These are phyloP conservation scores for Epichloe baconii DNA, from an alignment of 2,329 filamentous ascomycete genomes.

Conservation along the genomic window DNA sequence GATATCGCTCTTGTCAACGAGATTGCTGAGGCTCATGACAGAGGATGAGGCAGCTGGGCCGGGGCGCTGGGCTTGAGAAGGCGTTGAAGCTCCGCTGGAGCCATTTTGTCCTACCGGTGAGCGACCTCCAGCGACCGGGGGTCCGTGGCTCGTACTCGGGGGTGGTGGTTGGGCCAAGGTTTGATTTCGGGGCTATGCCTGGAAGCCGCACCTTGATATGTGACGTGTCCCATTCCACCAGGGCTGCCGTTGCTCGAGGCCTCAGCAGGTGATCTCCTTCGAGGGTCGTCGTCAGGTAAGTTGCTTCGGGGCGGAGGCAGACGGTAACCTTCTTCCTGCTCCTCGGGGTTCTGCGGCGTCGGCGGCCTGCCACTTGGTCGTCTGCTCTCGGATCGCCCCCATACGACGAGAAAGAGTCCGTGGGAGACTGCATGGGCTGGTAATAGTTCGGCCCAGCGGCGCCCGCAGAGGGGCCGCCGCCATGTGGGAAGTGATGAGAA, in stretches of 20 bases:
- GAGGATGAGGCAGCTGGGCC: slow-evolving; percentile 19
- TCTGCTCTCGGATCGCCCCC: slow-evolving; percentile 20
- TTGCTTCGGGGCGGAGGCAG: slow-evolving; percentile 30
- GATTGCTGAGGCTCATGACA: slow-evolving; percentile 40
- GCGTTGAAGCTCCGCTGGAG: slow-evolving; percentile 24
- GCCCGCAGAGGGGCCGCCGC: slow-evolving; percentile 9
- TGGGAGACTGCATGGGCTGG: slow-evolving; percentile 30
- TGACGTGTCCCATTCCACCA: slow-evolving; percentile 24
- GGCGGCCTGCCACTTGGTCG: slow-evolving; percentile 18
- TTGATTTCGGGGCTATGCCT: slow-evolving; percentile 26
- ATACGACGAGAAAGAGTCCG: slow-evolving; percentile 28
- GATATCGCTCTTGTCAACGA: slow-evolving; percentile 40
- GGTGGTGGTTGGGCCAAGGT: slow-evolving; percentile 12
- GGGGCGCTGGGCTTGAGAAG: slow-evolving; percentile 15
- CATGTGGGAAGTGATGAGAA: slow-evolving; percentile 11
- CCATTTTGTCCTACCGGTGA: slow-evolving; percentile 25
- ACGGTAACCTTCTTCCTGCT: slow-evolving; percentile 28
- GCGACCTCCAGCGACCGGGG: slow-evolving; percentile 18
- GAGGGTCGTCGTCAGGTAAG: slow-evolving; percentile 33
- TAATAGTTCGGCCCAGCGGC: slow-evolving; percentile 27
- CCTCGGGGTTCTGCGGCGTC: slow-evolving; percentile 26
- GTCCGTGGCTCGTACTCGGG: slow-evolving; percentile 14
- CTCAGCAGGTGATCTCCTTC: slow-evolving; percentile 38
- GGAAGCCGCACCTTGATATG: slow-evolving; percentile 22
- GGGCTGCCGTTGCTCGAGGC: slow-evolving; percentile 35